Evolutionary conservation across 345 rosid genomes (phyloP), one percentile per base, ranked within the genome.

Genomic region (Eutrema heterophyllum): DNA sequence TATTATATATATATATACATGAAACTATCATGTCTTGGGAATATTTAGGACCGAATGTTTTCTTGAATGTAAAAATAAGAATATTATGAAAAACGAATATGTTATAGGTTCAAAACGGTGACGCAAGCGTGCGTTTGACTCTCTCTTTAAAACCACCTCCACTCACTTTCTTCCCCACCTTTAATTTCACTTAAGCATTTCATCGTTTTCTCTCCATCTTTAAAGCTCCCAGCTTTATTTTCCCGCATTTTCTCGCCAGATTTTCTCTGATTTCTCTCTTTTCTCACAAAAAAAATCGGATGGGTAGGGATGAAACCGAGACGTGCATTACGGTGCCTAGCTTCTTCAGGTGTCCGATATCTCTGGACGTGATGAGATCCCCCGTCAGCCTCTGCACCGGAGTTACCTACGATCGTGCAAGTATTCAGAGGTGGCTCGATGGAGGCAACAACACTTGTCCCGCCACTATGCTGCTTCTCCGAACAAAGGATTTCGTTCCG

Each of bases 381-480:
- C 98, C 99, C 0, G 98, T 95, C 18, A 95, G 92, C 75, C 89
- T 95, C 72, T 87, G 85, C 83, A 95, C 99, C 36, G 98, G 99
- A 32, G 90, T 95, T 10, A 95, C 99, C 40, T 92, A 95, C 82
- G 99, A 95, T 72, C 93, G 97, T 62, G 67, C 88, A 64, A 85
- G 89, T 77, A 95, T 92, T 78, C 92, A 92, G 51, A 81, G 86
- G 15, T 95, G 99, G 99, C 86, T 95, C 55, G 96, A 90, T 52
- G 73, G 82, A 58, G 99, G 99, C 21, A 81, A 92, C 84, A 87
- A 86, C 79, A 95, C 97, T 12, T 95, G 97, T 67, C 99, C 98
- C 14, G 92, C 96, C 61, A 92, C 99, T 74, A 95, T 95, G 99
- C 99, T 92, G 78, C 82, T 88, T 8, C 97, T 95, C 38, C 87